Percentiles rank a stretch among this genome's conserved stretches.
phyloP scores from a whole-genome alignment of 306 rosid genomes.

The Casuarina cunninghamiana region DNA sequence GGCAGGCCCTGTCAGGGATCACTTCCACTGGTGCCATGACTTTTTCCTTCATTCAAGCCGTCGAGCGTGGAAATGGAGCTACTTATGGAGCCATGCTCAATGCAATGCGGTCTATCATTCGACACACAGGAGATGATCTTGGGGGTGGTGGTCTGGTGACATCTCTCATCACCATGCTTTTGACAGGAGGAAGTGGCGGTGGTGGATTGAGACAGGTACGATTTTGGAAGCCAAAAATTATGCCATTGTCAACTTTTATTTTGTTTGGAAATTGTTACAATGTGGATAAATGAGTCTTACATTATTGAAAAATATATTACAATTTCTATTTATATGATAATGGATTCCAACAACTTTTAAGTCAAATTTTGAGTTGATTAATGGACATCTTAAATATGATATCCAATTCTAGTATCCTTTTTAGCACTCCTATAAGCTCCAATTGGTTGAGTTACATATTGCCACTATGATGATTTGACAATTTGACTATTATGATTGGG shows the following conservation, averaged over 20 bases:
- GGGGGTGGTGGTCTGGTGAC: slow-evolving; percentile 35
- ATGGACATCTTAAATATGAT: too few species aligned
- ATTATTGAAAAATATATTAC: too few species aligned
- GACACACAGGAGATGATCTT: slow-evolving; percentile 8
- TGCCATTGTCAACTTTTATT: background rate
- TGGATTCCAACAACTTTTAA: too few species aligned
- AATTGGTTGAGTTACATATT: too few species aligned
- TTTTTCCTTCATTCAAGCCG: slow-evolving; percentile 47
- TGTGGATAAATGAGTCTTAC: background rate
- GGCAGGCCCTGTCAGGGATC: slow-evolving; percentile 38
- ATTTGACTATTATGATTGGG: too few species aligned
- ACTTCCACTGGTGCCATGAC: slow-evolving; percentile 50
- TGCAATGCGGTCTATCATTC: slow-evolving; percentile 40
- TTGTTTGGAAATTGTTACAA: background rate
- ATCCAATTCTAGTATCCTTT: too few species aligned
- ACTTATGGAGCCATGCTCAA: slow-evolving; percentile 40
- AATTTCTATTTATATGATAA: too few species aligned
- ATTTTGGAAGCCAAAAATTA: background rate
- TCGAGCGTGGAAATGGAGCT: slow-evolving; percentile 38
- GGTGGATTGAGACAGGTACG: slow-evolving; percentile 36
- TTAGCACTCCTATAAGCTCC: too few species aligned
- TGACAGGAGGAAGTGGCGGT: slow-evolving; percentile 29
- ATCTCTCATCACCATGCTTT: slow-evolving; percentile 41
- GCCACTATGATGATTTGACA: too few species aligned
- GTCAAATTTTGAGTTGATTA: too few species aligned